A percentile compares a stretch with the other conserved stretches of the same genome.
phyloP scores from a whole-genome alignment of 2,329 filamentous ascomycete genomes.

The Lizonia empirigonia region DNA sequence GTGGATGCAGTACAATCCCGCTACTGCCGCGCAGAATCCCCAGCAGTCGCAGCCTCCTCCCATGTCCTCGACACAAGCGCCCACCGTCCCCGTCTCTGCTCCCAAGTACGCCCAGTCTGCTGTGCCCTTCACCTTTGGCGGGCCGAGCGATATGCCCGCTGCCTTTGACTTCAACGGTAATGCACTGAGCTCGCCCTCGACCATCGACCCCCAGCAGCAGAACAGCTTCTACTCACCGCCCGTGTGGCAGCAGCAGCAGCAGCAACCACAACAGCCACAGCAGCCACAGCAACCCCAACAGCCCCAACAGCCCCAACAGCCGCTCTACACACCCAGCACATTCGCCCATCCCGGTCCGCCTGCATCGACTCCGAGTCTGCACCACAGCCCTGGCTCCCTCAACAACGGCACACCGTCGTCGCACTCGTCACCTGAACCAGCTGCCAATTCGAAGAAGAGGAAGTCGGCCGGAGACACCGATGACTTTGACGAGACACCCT shows the following conservation, averaged over 20 bases:
- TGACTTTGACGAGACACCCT: slow-evolving; percentile 62
- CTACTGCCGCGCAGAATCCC: slow-evolving; percentile 41
- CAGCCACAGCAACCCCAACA: slow-evolving; percentile 35
- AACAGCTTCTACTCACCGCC: slow-evolving; percentile 39
- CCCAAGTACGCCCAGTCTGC: slow-evolving; percentile 31
- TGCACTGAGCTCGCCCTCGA: slow-evolving; percentile 40
- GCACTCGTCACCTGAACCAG: slow-evolving; percentile 67
- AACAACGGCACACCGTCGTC: slow-evolving; percentile 53
- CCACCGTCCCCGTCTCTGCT: slow-evolving; percentile 31
- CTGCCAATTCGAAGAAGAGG: slow-evolving; percentile 42
- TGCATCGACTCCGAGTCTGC: slow-evolving; percentile 45
- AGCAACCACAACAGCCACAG: slow-evolving; percentile 30
- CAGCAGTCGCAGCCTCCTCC: slow-evolving; percentile 35
- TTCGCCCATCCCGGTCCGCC: slow-evolving; percentile 32
- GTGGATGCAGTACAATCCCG: slow-evolving; percentile 56
- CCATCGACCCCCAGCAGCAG: slow-evolving; percentile 32
- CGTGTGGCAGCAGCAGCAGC: slow-evolving; percentile 41
- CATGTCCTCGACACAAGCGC: slow-evolving; percentile 34
- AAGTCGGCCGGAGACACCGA: slow-evolving; percentile 59
- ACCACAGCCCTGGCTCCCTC: slow-evolving; percentile 45
- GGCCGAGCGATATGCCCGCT: slow-evolving; percentile 35
- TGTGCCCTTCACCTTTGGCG: slow-evolving; percentile 44
- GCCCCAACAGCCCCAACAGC: slow-evolving; percentile 31
- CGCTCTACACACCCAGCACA: slow-evolving; percentile 34
- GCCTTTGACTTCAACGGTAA: slow-evolving; percentile 44